These are phyloP conservation scores for Lactifluus rugatus DNA, from an alignment of 768 basidiomycete genomes.

Conservation along the genomic window DNA sequence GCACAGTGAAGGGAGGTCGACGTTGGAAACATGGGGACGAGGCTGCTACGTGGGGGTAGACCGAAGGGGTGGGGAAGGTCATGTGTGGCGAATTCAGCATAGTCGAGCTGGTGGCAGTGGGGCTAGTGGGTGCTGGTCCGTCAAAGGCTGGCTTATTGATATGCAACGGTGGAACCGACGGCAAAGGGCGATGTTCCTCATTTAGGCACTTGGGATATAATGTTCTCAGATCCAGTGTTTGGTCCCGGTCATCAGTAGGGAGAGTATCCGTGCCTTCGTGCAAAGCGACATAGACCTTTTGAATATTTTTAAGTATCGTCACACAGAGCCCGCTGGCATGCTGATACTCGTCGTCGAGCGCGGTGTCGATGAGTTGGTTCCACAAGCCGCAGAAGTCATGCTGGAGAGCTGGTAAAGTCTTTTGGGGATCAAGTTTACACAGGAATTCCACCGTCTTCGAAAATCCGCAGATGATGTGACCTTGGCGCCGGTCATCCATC, in stretches of 20 bases:
- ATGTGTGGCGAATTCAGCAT: too few relatives aligned
- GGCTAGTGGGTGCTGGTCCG: neutral
- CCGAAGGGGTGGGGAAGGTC: neutral
- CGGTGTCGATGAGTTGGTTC: neutral
- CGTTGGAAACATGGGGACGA: neutral
- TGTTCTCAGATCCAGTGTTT: neutral
- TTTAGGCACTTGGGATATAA: neutral
- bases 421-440: neutral
- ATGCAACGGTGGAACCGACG: neutral
- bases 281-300: neutral
- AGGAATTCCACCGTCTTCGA: neutral
- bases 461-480: neutral
- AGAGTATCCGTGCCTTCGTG: neutral
- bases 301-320: neutral
- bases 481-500: neutral
- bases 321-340: neutral
- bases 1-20: neutral
- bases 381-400: conserved; percentile 4
- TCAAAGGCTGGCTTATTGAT: neutral
- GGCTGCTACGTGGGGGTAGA: neutral
- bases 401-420: neutral
- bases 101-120: too few relatives aligned
- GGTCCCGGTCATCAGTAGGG: neutral
- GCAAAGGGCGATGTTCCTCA: neutral
- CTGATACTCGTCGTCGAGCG: neutral